These are phyloP conservation scores for Fonsecaea pugnacius DNA, from an alignment of 2,329 filamentous ascomycete species.

Conservation along the genomic window DNA sequence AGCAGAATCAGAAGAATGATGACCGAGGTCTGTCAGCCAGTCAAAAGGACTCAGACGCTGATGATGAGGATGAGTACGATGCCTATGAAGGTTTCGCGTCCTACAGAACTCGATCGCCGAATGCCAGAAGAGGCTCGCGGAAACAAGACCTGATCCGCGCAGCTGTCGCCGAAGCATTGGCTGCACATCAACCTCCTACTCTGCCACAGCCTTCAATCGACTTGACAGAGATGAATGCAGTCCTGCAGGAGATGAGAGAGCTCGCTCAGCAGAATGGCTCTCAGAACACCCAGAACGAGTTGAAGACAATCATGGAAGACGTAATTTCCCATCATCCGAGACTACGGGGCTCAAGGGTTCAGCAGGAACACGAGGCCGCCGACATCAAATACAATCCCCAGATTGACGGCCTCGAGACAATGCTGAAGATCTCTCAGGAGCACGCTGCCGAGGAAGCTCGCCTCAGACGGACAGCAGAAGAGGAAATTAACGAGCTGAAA, in stretches of 20 bases:
- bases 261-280: slow-evolving; percentile 34
- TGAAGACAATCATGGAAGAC: slow-evolving; percentile 67
- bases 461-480: slow-evolving; percentile 69
- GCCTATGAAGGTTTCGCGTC: slow-evolving; percentile 51
- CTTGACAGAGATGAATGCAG: slow-evolving; percentile 46
- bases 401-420: slow-evolving; percentile 70
- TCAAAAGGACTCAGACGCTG: slow-evolving; percentile 79
- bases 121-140: slow-evolving; percentile 68
- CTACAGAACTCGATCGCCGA: slow-evolving; percentile 75
- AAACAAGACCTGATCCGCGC: slow-evolving; percentile 59
- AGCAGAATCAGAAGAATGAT: slow-evolving; percentile 61
- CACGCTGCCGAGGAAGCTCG: slow-evolving; percentile 68
- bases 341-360: slow-evolving; percentile 52
- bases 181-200: slow-evolving; percentile 45
- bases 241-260: slow-evolving; percentile 43
- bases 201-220: slow-evolving; percentile 41
- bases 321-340: slow-evolving; percentile 64
- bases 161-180: slow-evolving; percentile 69
- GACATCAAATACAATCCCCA: slow-evolving; percentile 58
- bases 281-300: slow-evolving; percentile 50
- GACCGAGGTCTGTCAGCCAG: slow-evolving; percentile 73
- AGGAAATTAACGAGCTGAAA: slow-evolving; percentile 73
- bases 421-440: slow-evolving; percentile 66
- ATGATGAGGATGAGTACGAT: slow-evolving; percentile 83
- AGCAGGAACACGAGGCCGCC: slow-evolving; percentile 58